phyloP scores from a whole-genome alignment of 345 rosid species.

The Eucalyptus lansdowneana region DNA sequence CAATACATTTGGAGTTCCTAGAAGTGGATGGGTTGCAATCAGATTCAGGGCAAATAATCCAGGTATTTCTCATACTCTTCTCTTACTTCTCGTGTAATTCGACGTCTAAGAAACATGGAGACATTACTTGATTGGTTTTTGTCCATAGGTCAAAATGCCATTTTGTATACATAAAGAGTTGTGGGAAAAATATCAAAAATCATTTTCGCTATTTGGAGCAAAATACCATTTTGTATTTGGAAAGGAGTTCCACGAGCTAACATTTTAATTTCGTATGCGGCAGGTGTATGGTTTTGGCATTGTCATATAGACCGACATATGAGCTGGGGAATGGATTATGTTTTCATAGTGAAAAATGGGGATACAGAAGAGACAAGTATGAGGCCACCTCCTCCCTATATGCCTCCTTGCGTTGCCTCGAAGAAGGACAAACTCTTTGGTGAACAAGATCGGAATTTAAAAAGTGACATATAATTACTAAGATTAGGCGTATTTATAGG shows the following conservation, averaged over 20 bases:
- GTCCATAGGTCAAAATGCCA: neutral
- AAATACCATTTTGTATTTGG: too few relatives aligned
- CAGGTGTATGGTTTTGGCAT: constrained; percentile 26
- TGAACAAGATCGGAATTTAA: neutral
- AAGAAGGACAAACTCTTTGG: neutral
- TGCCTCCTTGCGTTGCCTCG: neutral
- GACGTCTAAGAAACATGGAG: neutral
- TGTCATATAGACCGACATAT: constrained; percentile 13
- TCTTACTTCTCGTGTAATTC: neutral
- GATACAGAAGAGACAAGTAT: neutral
- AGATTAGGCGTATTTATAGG: neutral
- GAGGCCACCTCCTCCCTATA: neutral
- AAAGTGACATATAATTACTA: neutral
- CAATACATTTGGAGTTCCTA: neutral
- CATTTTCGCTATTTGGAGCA: neutral
- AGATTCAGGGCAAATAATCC: constrained; percentile 3
- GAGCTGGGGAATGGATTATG: constrained; percentile 14
- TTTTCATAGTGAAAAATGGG: constrained; percentile 10
- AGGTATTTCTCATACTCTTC: neutral
- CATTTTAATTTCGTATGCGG: neutral
- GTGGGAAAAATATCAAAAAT: neutral
- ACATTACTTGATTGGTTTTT: neutral
- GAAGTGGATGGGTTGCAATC: constrained; percentile 1
- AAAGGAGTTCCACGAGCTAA: neutral
- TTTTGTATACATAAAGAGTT: neutral